Evolutionary conservation across 352 stramenopile species (phyloP).

Genomic region (Thalassiosira oceanica): DNA sequence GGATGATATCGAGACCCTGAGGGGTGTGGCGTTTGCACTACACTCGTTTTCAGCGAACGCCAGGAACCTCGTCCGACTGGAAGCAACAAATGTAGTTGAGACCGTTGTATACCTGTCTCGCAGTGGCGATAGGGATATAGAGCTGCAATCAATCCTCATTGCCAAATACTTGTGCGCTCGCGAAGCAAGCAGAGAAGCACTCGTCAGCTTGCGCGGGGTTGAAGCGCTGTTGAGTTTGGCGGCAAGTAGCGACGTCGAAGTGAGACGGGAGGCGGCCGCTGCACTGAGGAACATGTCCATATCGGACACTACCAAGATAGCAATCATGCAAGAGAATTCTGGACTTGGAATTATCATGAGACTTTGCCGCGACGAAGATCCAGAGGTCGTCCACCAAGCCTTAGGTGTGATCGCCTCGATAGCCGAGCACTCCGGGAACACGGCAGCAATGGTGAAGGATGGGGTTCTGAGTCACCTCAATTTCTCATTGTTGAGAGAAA

Average conservation of each 20-base stretch:
- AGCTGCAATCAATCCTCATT: constrained; percentile 89
- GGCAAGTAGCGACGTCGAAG: constrained; percentile 87
- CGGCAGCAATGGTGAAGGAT: constrained; percentile 91
- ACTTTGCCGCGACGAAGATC: constrained; percentile 88
- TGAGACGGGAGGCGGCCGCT: constrained; percentile 90
- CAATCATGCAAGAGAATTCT: constrained; percentile 91
- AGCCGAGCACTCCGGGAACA: constrained; percentile 92
- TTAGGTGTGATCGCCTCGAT: constrained; percentile 92
- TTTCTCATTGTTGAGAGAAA: constrained; percentile 90
- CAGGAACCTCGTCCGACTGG: constrained; percentile 86
- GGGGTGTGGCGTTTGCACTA: constrained; percentile 90
- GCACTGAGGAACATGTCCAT: constrained; percentile 92
- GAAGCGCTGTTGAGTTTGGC: constrained; percentile 87
- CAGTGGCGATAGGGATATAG: constrained; percentile 90
- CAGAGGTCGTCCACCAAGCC: constrained; percentile 90
- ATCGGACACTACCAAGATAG: constrained; percentile 95
- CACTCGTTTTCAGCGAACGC: constrained; percentile 89
- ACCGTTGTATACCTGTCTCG: constrained; percentile 84
- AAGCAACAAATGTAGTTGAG: constrained; percentile 87
- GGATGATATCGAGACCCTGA: constrained; percentile 89
- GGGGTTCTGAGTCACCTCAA: constrained; percentile 95
- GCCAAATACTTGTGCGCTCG: constrained; percentile 89
- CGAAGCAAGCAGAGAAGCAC: constrained; percentile 88
- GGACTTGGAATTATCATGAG: constrained; percentile 86
- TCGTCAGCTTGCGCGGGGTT: constrained; percentile 90